Base-by-base conservation (phyloP, 176 grass and related monocot species). In the Zoysia pacifica region DNA sequence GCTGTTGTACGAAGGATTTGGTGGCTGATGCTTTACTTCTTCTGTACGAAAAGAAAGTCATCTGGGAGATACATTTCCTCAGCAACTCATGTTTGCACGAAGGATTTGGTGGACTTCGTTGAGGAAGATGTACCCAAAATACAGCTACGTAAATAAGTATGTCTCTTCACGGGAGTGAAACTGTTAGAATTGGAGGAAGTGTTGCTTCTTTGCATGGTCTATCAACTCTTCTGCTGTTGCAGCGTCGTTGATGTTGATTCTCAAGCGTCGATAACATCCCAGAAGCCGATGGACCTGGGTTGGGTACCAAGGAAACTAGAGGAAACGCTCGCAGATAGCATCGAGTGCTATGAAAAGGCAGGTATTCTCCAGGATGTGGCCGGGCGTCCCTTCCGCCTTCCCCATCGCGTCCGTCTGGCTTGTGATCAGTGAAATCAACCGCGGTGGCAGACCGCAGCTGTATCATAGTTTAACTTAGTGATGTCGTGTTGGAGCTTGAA, bases 1-100 rank as follows among this genome's bases (percentile, higher is more conserved):
- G 0, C 64, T 53, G 51, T 62, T 15, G 15, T 20, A 11, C 52
- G n/a, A n/a, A n/a, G n/a, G n/a, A n/a, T n/a, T n/a, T n/a, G n/a
- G n/a, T 88, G 42, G 88, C 80, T 1, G 72, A 84, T 38, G 91
- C 91, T 48, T 54, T 86, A 5, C 71, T 88, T 54, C 76, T 93
- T 3, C 19, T 86, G 41, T 84, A 86, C 36, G 79, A 93, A 67
- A 85, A 88, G 28, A 4, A 80, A 16, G 47, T 75, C 85, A 6
- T 86, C 79, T 2, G 76, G 80, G 50, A 75, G 91, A 69, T 74
- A 86, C 67, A 77, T 90, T 15, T 90, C 79, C 20, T 10, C 82
- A 3, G 48, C 83, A 20, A 75, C 88, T 49, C 43, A 60, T 35
- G 12, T 84, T 5, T 63, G 16, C 65, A 69, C 60, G 1, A 46